These are phyloP conservation scores for Leptographium radiaticola DNA, from an alignment of 2,329 filamentous ascomycete species.

Conservation along the genomic window DNA sequence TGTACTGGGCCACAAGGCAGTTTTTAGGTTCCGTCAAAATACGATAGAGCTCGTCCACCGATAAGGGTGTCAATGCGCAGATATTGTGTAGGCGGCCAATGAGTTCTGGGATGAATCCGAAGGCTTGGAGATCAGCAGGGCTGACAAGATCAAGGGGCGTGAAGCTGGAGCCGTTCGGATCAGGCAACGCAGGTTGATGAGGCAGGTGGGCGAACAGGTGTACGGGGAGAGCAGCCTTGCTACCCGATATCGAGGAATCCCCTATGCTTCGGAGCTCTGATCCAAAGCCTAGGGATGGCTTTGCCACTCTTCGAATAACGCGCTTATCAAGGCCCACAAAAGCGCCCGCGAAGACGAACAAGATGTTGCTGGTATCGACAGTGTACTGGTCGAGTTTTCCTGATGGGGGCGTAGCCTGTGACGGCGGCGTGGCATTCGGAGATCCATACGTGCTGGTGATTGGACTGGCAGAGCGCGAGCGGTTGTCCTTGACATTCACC, in stretches of 20 bases:
- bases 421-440: conserved; percentile 29
- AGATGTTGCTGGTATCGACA: conserved; percentile 87
- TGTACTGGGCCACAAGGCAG: conserved; percentile 78
- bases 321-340: conserved; percentile 87
- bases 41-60: conserved; percentile 55
- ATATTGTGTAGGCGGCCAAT: conserved; percentile 90
- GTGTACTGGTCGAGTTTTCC: conserved; percentile 52
- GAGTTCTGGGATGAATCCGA: conserved; percentile 89
- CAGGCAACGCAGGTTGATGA: conserved; percentile 29
- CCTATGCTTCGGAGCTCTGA: conserved; percentile 56
- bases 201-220: conserved; percentile 44
- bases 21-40: conserved; percentile 90
- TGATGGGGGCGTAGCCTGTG: conserved; percentile 30
- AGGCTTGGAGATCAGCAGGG: conserved; percentile 65
- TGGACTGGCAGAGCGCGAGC: conserved; percentile 38
- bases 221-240: conserved; percentile 49
- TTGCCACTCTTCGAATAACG: conserved; percentile 75
- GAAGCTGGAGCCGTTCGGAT: conserved; percentile 24
- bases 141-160: conserved; percentile 59
- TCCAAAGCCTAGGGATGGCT: conserved; percentile 79
- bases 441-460: conserved; percentile 40
- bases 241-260: conserved; percentile 31
- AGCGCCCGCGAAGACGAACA: conserved; percentile 93
- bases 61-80: conserved; percentile 69
- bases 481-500: conserved; percentile 72